Conservation (phyloP, 2,329 filamentous ascomycete genomes). For the Endocalyx cinctus region DNA sequence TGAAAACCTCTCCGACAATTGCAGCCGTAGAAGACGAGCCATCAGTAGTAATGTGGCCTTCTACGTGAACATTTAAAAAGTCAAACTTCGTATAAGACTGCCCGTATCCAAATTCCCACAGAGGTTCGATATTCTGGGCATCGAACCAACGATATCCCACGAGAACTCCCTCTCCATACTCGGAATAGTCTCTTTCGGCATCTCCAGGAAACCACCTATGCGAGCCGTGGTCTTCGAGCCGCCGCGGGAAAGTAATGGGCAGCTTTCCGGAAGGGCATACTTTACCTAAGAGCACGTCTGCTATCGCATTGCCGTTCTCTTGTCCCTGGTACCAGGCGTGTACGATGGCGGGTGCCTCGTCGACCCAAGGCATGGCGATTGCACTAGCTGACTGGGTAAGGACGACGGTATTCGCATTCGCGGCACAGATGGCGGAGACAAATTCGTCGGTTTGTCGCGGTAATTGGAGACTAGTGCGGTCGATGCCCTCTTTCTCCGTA, state of each 20-base stretch:
- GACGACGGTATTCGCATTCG: conserved; percentile 51
- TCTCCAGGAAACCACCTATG: conserved; percentile 54
- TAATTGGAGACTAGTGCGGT: conserved; percentile 68
- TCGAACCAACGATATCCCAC: conserved; percentile 67
- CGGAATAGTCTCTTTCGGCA: conserved; percentile 47
- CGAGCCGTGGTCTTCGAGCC: conserved; percentile 58
- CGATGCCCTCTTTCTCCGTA: conserved; percentile 52
- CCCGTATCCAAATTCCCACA: conserved; percentile 64
- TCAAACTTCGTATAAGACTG: conserved; percentile 59
- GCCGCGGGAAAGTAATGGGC: conserved; percentile 57
- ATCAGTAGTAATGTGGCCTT: too few relatives aligned
- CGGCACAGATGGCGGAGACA: conserved; percentile 50
- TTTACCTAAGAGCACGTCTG: conserved; percentile 61
- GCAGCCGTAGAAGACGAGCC: too few relatives aligned
- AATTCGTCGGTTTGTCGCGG: conserved; percentile 60
- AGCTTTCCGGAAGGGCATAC: conserved; percentile 62
- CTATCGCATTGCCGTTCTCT: conserved; percentile 64
- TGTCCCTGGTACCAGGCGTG: conserved; percentile 68
- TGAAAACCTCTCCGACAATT: too few relatives aligned
- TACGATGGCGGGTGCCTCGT: conserved; percentile 53
- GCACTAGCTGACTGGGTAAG: conserved; percentile 63
- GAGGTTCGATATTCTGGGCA: conserved; percentile 49
- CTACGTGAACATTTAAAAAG: too few relatives aligned
- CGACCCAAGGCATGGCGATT: conserved; percentile 54
- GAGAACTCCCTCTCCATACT: conserved; percentile 67